A percentile compares a stretch with the other conserved stretches of the same genome.
Conservation (phyloP, 345 rosid genomes). For the Lepidium sativum region DNA sequence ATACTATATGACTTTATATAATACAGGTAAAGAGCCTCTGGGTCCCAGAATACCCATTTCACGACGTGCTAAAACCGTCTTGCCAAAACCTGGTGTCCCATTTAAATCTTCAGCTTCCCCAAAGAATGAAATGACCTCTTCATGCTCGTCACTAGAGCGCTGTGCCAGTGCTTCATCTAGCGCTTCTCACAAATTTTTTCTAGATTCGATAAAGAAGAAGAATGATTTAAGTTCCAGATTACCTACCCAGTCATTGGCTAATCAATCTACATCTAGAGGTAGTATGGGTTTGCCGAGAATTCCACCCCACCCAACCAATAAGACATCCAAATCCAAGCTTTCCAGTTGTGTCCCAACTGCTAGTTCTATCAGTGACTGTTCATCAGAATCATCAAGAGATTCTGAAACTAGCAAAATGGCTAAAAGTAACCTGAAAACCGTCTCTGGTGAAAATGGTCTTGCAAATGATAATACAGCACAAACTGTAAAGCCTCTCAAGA, state of each 20-base stretch:
- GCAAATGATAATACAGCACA: conserved; percentile 9
- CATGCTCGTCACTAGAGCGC: conserved; percentile 66
- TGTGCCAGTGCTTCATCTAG: conserved; percentile 62
- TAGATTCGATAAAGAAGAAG: conserved; percentile 28
- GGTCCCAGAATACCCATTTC: conserved; percentile 29
- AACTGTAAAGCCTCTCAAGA: conserved; percentile 25
- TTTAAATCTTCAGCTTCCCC: conserved; percentile 38
- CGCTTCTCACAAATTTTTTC: conserved; percentile 36
- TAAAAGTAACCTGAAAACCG: conserved; percentile 7
- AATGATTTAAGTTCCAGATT: conserved; percentile 32
- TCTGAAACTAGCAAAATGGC: conserved; percentile 29
- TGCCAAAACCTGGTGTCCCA: conserved; percentile 42
- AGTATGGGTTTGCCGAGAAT: conserved; percentile 33
- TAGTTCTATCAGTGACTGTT: conserved; percentile 74
- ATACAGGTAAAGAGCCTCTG: conserved; percentile 44
- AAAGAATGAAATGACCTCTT: conserved; percentile 46
- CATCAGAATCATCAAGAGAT: conserved; percentile 54
- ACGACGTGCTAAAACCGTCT: conserved; percentile 30
- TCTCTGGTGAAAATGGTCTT: conserved; percentile 9
- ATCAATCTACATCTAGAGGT: conserved; percentile 32
- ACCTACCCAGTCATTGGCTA: conserved; percentile 30
- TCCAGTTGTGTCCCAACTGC: conserved; percentile 53
- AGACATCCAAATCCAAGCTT: conserved; percentile 40
- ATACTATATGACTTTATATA: neutral
- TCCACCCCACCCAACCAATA: conserved; percentile 32